Base-by-base conservation (phyloP, 805 yeast species). In the Candida methanosorbosa region DNA sequence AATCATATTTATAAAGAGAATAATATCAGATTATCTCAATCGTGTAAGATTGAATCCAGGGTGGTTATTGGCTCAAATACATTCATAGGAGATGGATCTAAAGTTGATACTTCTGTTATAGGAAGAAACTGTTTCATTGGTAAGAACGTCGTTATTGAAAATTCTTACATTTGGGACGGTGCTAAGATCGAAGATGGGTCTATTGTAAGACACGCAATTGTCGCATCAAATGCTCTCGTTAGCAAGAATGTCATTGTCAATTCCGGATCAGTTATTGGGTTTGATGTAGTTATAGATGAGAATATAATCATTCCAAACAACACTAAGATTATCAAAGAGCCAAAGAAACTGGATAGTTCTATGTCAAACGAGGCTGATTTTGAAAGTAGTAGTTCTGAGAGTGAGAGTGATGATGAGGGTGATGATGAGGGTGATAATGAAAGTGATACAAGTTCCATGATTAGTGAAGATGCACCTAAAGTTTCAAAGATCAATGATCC, bases 51-150 rank as follows among this genome's bases (percentile, higher is more conserved):
- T 39, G 84, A 82, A 15, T 73, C 78, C 36, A 69, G 84, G 44
- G 83, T 94, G 1, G 83, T 86, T 3, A 81, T 92, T 43, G 98
- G 97, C 3, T 64, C 80, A 2, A 70, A 75, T 34, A 70, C 95
- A 0, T 64, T 63, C 27, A 79, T 92, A 45, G 95, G 95, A 28
- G 87, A 81, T 44, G 78, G 80, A 14, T 64, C 95, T 0, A 43
- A 49, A 4, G 68, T 92, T 27, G 67, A 68, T 37, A 75, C 78
- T 35, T 78, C 94, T 18, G 82, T 83, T 3, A 76, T 92, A 52
- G 98, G 98, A 6, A 75, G 90, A 44, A 71, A 81, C 41, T 88
- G 96, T 59, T 70, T 63, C 36, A 85, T 92, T 46, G 97, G 97
- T 21, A 70, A 75, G 34, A 78, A 83, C 46, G 92, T 81, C 18